Percentiles rank a stretch among this genome's conserved stretches.
phyloP scores from a whole-genome alignment of 1,139 yeast genomes.

The Sugiyamaella paludigena region DNA sequence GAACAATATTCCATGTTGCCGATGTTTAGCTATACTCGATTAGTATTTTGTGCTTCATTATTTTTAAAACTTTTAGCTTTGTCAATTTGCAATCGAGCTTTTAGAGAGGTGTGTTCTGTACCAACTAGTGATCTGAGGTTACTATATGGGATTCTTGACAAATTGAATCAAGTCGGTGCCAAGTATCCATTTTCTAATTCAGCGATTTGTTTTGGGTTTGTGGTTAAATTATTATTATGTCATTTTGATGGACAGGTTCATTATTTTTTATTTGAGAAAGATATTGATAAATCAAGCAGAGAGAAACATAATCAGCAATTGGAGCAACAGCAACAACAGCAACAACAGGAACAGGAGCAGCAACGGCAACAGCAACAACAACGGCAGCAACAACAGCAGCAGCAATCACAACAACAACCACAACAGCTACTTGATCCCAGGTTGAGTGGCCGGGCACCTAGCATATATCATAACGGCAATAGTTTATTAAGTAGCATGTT shows the following conservation, averaged over 20 bases:
- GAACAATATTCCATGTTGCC: slow-evolving; percentile 53
- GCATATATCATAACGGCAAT: background rate
- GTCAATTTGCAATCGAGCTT: slow-evolving; percentile 53
- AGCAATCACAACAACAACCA: background rate
- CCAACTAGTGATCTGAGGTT: slow-evolving; percentile 48
- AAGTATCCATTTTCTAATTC: slow-evolving; percentile 30
- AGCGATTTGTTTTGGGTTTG: slow-evolving; percentile 29
- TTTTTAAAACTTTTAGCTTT: slow-evolving; percentile 58
- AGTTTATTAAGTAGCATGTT: background rate
- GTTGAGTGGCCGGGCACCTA: background rate
- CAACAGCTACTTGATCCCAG: background rate
- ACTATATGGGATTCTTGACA: slow-evolving; percentile 46
- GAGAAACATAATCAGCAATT: slow-evolving; percentile 1
- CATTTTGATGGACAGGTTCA: slow-evolving; percentile 33
- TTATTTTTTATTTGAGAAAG: slow-evolving; percentile 14
- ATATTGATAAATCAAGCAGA: background rate
- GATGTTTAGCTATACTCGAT: slow-evolving; percentile 58
- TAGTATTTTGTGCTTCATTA: slow-evolving; percentile 68
- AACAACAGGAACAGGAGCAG: slow-evolving; percentile 17
- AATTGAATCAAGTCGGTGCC: slow-evolving; percentile 24
- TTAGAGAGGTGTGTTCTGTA: slow-evolving; percentile 46
- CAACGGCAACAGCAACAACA: background rate
- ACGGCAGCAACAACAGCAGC: slow-evolving; percentile 8
- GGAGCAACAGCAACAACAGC: slow-evolving; percentile 14
- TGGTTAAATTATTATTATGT: slow-evolving; percentile 30